Evolutionary conservation across 2,329 filamentous ascomycete species (phyloP).

Genomic region (Orbilia brochopaga): DNA sequence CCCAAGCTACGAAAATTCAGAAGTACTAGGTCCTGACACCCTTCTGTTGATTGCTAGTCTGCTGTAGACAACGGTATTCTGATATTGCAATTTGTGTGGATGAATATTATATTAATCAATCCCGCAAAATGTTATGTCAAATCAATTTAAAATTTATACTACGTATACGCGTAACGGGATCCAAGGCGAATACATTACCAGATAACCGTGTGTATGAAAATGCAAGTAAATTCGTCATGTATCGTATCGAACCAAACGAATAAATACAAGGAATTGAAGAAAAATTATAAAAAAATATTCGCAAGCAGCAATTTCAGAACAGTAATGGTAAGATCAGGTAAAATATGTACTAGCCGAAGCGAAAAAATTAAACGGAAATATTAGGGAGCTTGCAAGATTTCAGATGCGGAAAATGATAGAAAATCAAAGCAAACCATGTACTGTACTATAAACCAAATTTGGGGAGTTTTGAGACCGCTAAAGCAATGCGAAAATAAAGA

Average conservation of each 20-base stretch:
- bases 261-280: conserved; percentile 1
- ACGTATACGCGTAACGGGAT: no score
- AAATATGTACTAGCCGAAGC: conserved; percentile 23
- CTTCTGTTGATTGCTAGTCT: no score
- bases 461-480: background rate
- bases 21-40: no score
- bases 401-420: conserved; percentile 2
- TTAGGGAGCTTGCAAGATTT: conserved; percentile 5
- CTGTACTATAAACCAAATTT: background rate
- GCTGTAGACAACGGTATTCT: no score
- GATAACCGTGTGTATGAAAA: background rate
- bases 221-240: conserved; percentile 4
- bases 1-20: background rate
- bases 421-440: conserved; percentile 4
- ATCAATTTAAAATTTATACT: no score
- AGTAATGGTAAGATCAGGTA: background rate
- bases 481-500: conserved; percentile 1
- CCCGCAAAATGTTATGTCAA: no score
- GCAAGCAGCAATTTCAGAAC: conserved; percentile 1
- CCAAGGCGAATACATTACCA: no score
- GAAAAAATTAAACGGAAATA: conserved; percentile 6
- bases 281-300: conserved; percentile 12
- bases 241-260: background rate
- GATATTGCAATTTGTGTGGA: no score
- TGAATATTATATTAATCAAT: no score